Base-by-base conservation (phyloP, 2,329 filamentous ascomycete species). In the Exophiala phaeomuriformis region DNA sequence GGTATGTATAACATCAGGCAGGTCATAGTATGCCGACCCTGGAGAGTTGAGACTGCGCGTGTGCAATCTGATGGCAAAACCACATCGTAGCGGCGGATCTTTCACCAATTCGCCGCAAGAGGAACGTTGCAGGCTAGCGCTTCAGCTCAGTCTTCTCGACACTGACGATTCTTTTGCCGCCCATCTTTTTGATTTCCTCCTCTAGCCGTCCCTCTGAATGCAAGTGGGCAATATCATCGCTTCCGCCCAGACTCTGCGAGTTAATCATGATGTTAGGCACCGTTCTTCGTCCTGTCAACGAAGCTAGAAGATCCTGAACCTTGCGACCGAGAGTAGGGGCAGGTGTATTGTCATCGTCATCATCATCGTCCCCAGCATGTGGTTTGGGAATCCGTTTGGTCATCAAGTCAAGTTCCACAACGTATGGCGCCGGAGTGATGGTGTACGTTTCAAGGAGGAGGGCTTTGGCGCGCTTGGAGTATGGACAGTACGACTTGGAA, bases 221-320 rank as follows among this genome's bases (percentile, higher is more conserved):
- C 56, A 97, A 74, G 29, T 80, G 83, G 46, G 82, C 79, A 52
- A 98, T 80, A 56, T 96, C 89, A 66, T 97, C 91, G 47, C 88
- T 83, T 27, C 93, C 93, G 44, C 93, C 93, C 57, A 97, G 88
- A 69, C 86, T 93, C 68, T 85, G 83, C 43, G 89, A 90, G 64
- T 89, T 88, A 64, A 98, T 78, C 63, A 98, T 77, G 35, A 97
- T 79, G 67, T 98, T 98, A 10, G 93, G 93, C 0, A 98, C 93
- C 0, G 93, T 98, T 55, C 75, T 77, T 47, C 91, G 81, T 42
- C 87, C 86, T 0, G 93, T 97, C 66, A 81, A 85, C 55, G 83
- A 79, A 10, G 71, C 77, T 6, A 98, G 75, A 12, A 81, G 78
- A 6, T 77, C 79, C 70, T 98, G 93, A 40, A 98, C 72, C 51